phyloP scores from a whole-genome alignment of 805 yeast species.

The Candida oleophila region DNA sequence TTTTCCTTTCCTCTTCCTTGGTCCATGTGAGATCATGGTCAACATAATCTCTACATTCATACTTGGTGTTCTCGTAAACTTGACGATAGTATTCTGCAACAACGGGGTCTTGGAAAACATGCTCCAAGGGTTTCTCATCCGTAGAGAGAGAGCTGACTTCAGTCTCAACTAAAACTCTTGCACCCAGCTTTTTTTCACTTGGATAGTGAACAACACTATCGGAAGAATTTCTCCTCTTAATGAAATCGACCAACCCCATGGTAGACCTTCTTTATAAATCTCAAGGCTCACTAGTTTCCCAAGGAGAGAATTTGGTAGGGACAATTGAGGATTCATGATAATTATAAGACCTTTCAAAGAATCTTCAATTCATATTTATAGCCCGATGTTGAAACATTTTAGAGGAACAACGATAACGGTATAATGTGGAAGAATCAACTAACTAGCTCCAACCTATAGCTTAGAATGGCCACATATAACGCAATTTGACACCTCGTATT shows the following conservation, averaged over 20 bases:
- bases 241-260: neutral
- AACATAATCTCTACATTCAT: slow-evolving; percentile 56
- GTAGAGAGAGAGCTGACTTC: neutral
- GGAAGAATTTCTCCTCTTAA: neutral
- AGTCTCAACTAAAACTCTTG: neutral
- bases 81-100: slow-evolving; percentile 45
- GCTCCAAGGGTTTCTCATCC: slow-evolving; percentile 6
- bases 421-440: neutral
- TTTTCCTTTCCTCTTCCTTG: slow-evolving; percentile 45
- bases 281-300: too few species aligned
- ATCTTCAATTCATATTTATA: too few species aligned
- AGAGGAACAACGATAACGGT: neutral
- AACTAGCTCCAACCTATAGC: neutral
- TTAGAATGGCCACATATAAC: neutral
- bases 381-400: neutral
- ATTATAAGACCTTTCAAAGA: too few species aligned
- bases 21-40: slow-evolving; percentile 63
- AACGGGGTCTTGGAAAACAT: slow-evolving; percentile 42
- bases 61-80: slow-evolving; percentile 47
- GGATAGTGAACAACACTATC: too few species aligned
- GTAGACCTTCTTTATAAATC: too few species aligned
- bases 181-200: neutral
- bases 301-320: too few species aligned
- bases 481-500: neutral
- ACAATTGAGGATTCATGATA: too few species aligned